Base-by-base conservation (phyloP, 768 basidiomycete genomes). In the Phanerochaete carnosa region DNA sequence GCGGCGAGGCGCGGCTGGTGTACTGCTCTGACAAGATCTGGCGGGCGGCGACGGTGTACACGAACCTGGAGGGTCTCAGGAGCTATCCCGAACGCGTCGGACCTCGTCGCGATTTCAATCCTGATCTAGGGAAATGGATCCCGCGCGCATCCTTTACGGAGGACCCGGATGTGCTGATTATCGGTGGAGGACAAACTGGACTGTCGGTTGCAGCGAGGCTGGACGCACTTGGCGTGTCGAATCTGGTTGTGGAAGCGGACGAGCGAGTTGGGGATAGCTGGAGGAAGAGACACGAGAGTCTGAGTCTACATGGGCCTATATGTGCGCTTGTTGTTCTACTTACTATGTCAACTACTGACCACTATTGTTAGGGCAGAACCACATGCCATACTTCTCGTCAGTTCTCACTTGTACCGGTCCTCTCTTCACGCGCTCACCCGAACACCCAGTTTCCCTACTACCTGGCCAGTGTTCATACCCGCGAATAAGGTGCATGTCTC, bases 291-390 rank as follows among this genome's bases (percentile, higher is more conserved):
- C 90, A 91, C 67, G 82, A 88, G 58, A 80, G 84, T 8, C 72
- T 89, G 39, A 87, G 85, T 51, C 72, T 90, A 28, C 88, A 90
- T 66, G 84, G 87, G 69, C 81, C 85, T 22, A 83, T 87, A 57
- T 88, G 86, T 86, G 66, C 76, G 85, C 78, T 15, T 9, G 19
- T 3, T 32, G 3, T 19, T 33, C 16, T 6, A 28, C 50, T 1
- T 7, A 28, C 37, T 8, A 37, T 16, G 32, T 9, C 45, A 28
- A 25, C 29, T 43, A 32, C 9, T 46, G 45, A 35, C 28, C 29
- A 11, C 13, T 19, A 7, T 46, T 23, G 15, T 2, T n/a, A 79
- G 77, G 78, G 77, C 76, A 74, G 51, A 75, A 78, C 56, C 77
- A 82, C 59, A 72, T 83, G 63, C 80, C 82, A 7, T 79, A 89